Evolutionary conservation across 2,329 filamentous ascomycete species (phyloP), one percentile per base, ranked within the genome.

Genomic region (Xylaria sp.): DNA sequence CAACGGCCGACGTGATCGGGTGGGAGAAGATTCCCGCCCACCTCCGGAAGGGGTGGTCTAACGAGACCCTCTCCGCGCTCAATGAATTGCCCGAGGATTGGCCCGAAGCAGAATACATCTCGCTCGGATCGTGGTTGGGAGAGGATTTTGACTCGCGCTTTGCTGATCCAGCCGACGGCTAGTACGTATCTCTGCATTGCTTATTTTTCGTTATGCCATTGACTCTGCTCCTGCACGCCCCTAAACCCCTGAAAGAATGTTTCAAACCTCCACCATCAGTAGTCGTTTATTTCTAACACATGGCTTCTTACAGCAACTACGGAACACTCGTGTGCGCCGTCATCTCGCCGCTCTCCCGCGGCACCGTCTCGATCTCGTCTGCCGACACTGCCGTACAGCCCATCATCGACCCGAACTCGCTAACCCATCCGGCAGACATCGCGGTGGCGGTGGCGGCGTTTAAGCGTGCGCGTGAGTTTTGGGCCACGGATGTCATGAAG

Each of bases 381-480:
- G 76, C 85, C 4, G 70, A 78, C 62, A 77, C 72, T 54, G 45
- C 51, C 1, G 73, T 74, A 6, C 62, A 66, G 1, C 78, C 79
- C 2, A 17, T 77, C 53, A 78, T 81, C 64, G 69, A 79, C 62
- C 75, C 78, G 0, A 77, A 76, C 54, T 79, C 71, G 67, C 64
- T 80, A 1, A 70, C 73, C 8, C 66, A 75, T 48, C 74, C 67
- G 1, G 69, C 69, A 75, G 89, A 89, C 74, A 89, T 90, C 77
- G 89, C 91, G 74, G 88, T 90, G 24, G 88, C 87, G 55, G 89
- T 89, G 55, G 88, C 86, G 2, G 89, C 88, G 56, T 82, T 91
- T 76, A 87, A 87, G 77, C 87, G 88, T 11, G 88, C 88, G 6
- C 88, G 89, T 64, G 80, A 87, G 72, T 84, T 91, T 71, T 89